Percentiles rank a stretch among this genome's conserved stretches.
Conservation (phyloP, 2,329 filamentous ascomycete species). For the Chaetomiaceae sp. region DNA sequence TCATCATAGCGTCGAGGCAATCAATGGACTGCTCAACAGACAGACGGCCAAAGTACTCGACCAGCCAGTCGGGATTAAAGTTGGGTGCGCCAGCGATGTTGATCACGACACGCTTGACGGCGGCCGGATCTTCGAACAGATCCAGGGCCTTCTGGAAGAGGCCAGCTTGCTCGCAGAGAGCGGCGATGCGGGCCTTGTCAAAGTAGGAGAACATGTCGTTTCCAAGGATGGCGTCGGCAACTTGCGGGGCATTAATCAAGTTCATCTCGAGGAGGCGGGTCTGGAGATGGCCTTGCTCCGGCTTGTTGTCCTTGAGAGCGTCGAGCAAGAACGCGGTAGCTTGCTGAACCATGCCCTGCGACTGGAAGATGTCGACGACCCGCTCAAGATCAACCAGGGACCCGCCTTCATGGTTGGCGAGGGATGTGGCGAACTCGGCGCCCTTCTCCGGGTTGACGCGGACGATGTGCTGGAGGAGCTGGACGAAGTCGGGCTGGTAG, state of each 20-base stretch:
- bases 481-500: conserved; percentile 93
- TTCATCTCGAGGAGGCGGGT: conserved; percentile 98
- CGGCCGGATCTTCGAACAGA: conserved; percentile 84
- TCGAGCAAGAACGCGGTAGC: conserved; percentile 97
- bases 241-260: conserved; percentile 89
- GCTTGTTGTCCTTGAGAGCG: conserved; percentile 88
- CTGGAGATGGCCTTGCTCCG: conserved; percentile 88
- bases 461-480: conserved; percentile 85
- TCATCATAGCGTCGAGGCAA: conserved; percentile 93
- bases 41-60: conserved; percentile 86
- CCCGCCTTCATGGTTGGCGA: conserved; percentile 83
- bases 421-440: conserved; percentile 84
- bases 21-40: conserved; percentile 94
- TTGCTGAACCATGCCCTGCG: conserved; percentile 95
- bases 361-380: conserved; percentile 96
- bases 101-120: conserved; percentile 83
- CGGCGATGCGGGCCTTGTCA: conserved; percentile 81
- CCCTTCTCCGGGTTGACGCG: conserved; percentile 89
- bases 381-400: conserved; percentile 88
- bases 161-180: conserved; percentile 88
- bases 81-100: conserved; percentile 78
- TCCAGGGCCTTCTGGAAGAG: conserved; percentile 83
- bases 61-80: conserved; percentile 85
- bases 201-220: conserved; percentile 99
- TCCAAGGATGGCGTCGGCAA: conserved; percentile 93